These are phyloP conservation scores for Neurospora discreta DNA, from an alignment of 495 filamentous ascomycete genomes.

Conservation along the genomic window DNA sequence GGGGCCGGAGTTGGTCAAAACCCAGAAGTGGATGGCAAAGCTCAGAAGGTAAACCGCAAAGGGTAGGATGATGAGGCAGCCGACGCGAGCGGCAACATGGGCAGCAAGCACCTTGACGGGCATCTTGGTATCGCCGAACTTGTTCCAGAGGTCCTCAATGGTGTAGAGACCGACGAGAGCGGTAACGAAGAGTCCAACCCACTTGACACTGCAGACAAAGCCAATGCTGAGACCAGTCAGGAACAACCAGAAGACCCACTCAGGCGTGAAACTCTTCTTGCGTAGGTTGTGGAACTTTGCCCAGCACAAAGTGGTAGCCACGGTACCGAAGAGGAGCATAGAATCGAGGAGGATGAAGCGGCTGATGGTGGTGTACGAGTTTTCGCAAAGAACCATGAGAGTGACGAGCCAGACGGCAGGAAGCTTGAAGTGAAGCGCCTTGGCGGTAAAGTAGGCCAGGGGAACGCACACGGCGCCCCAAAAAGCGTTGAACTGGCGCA, in stretches of 20 bases:
- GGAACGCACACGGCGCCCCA: conserved; percentile 91
- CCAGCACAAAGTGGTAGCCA: conserved; percentile 93
- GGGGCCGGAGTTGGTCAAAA: conserved; percentile 87
- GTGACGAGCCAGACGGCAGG: conserved; percentile 90
- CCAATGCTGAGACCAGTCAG: conserved; percentile 89
- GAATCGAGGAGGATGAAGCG: conserved; percentile 95
- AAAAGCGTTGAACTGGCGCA: conserved; percentile 93
- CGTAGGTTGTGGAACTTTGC: conserved; percentile 85
- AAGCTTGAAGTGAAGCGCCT: conserved; percentile 74
- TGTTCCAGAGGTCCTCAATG: conserved; percentile 93
- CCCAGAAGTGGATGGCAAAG: conserved; percentile 85
- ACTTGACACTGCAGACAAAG: conserved; percentile 96
- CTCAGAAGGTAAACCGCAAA: conserved; percentile 85
- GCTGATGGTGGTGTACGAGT: conserved; percentile 97
- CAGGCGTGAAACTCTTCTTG: conserved; percentile 66
- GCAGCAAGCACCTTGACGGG: conserved; percentile 60
- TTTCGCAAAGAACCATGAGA: conserved; percentile 94
- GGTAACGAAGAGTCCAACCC: conserved; percentile 91
- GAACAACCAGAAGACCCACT: conserved; percentile 90
- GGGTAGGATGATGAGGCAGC: conserved; percentile 82
- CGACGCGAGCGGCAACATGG: conserved; percentile 68
- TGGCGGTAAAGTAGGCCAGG: conserved; percentile 88
- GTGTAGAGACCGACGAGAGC: conserved; percentile 93
- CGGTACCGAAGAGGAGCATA: conserved; percentile 96
- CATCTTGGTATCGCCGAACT: conserved; percentile 92